Evolutionary conservation across 768 basidiomycete species (phyloP), one percentile per base, ranked within the genome.

Genomic region (Gautieria morchelliformis): DNA sequence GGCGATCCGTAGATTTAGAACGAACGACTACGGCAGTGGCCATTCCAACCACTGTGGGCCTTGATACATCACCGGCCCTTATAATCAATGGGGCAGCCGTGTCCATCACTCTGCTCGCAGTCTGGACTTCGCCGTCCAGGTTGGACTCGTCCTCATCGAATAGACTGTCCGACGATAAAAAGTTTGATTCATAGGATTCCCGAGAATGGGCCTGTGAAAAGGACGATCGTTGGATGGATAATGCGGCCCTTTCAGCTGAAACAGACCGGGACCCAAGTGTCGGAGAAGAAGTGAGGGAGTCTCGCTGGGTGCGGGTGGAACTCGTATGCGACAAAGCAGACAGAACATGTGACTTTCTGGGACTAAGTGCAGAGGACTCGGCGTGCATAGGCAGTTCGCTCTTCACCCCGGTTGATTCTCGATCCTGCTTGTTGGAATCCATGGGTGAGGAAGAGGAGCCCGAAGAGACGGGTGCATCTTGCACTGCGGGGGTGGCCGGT

Each of bases 271-370:
- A 30, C 24, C n/a, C 48, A 10, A 33, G 14, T 5, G 24, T 30
- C 22, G 17, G 51, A 22, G 35, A 40, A 39, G 51, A 9, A 10
- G 56, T 24, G n/a, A 57, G 9, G 30, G 56, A 57, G 40, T 57
- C 56, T 8, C 56, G 37, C 30, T 57, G 56, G 12, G 56, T 57
- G 12, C 37, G 45, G 3, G 46, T 57, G 10, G 56, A 57, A 22
- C 37, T 57, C n/a, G 56, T 32, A 10, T 48, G 32, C 10, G 56
- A 57, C 9, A 39, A 15, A n/a, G 22, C 56, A 35, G 53, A 48
- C n/a, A 17, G 35, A 32, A 39, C 20, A 24, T 40, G 1, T 12
- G 35, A 19, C n/a, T 15, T 52, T n/a, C n/a, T 24, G 20, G 24
- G 15, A 12, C 12, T 49, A 10, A 4, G 48, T 27, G 19, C 32